Base-by-base conservation (phyloP, 2,329 filamentous ascomycete species). In the Huntiella bhutanensis region DNA sequence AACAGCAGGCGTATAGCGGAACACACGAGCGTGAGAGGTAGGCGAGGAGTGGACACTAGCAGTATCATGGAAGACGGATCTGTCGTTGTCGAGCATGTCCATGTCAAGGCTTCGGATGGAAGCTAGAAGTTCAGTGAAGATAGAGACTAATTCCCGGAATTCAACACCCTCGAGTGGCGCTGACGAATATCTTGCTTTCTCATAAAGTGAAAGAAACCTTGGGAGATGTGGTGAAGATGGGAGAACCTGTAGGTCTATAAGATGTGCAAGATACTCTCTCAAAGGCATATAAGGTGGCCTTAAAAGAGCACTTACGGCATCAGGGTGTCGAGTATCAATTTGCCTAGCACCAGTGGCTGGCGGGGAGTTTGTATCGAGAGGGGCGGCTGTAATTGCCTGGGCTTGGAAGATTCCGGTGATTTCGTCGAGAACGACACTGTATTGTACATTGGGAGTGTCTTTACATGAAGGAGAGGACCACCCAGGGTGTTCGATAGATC, bases 401-500 rank as follows among this genome's bases (percentile, higher is more conserved):
- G 84, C 88, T 64, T 96, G 88, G 52, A 96, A 82, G 22, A 96
- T 69, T 57, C 92, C 80, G 1, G 87, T 84, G 17, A 98, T 68
- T 60, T 96, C 88, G 34, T 73, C 70, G 13, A 95, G 68, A 17
- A 98, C 84, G 2, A 77, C 76, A 54, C 70, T 71, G 60, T 93
- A 96, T 52, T 92, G 77, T n/a, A 96, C 63, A 56, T 84, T 76
- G 4, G 84, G 77, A 13, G 91, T 64, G 56, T 91, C 82, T 6
- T 72, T 65, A 1, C 76, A 80, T 28, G 73, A 71, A 4, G 88
- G 88, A 2, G 85, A 82, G 2, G 81, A 80, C 88, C 91, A 96
- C 44, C 88, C 91, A 12, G 77, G 68, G 58, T 98, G 91, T 50
- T 82, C 75, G 45, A 96, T 76, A n/a, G 75, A 64, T 16, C 83